phyloP scores from a whole-genome alignment of 148 eudicot species.

The Arbutus unedo region DNA sequence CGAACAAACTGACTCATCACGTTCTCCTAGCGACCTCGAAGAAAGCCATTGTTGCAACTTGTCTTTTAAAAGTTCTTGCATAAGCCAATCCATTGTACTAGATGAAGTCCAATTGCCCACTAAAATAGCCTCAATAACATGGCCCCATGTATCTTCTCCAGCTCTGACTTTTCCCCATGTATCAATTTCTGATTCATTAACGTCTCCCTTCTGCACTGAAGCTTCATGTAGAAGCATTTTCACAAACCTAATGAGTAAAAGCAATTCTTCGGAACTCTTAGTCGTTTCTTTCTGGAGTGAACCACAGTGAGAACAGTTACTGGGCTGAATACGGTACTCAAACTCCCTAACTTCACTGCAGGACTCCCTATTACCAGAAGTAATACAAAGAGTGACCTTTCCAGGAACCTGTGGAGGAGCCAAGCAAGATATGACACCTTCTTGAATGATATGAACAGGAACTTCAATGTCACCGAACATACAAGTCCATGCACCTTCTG shows the following conservation, averaged over 20 bases:
- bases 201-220: slow-evolving; percentile 34
- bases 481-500: slow-evolving; percentile 62
- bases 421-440: slow-evolving; percentile 77
- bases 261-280: slow-evolving; percentile 62
- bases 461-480: slow-evolving; percentile 91
- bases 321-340: slow-evolving; percentile 59
- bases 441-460: slow-evolving; percentile 68
- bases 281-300: slow-evolving; percentile 34
- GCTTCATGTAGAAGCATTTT: slow-evolving; percentile 56
- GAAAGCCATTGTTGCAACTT: slow-evolving; percentile 79
- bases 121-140: slow-evolving; percentile 56
- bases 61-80: slow-evolving; percentile 78
- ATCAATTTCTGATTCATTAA: slow-evolving; percentile 33
- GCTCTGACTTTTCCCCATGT: slow-evolving; percentile 30
- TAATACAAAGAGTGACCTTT: slow-evolving; percentile 66
- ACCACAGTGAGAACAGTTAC: slow-evolving; percentile 30
- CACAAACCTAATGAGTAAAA: slow-evolving; percentile 69
- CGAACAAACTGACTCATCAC: slow-evolving; percentile 28
- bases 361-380: slow-evolving; percentile 69
- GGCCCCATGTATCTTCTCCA: slow-evolving; percentile 57
- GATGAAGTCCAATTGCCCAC: slow-evolving; percentile 51
- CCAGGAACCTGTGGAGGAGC: slow-evolving; percentile 77
- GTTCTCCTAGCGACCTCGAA: slow-evolving; percentile 30
- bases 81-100: slow-evolving; percentile 65
- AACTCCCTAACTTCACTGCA: slow-evolving; percentile 93